Evolutionary conservation across 2,329 filamentous ascomycete species (phyloP).

Genomic region (Colletotrichum sansevieriae): DNA sequence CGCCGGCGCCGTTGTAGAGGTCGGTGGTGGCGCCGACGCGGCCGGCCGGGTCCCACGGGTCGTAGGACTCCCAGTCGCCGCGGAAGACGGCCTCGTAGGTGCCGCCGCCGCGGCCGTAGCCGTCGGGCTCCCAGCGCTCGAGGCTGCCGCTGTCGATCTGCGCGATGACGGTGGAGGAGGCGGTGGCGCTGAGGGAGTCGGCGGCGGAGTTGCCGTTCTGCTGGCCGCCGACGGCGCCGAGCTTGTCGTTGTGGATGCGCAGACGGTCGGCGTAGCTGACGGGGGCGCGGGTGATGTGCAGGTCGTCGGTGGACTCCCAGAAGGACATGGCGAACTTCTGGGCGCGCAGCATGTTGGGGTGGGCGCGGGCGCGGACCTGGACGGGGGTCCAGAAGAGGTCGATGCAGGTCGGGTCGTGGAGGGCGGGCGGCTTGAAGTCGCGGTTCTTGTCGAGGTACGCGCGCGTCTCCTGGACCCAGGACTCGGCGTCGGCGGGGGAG

Average conservation of each 20-base stretch:
- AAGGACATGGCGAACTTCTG: slow-evolving; percentile 64
- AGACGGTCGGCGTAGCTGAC: slow-evolving; percentile 73
- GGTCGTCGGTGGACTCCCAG: slow-evolving; percentile 65
- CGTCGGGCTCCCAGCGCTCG: slow-evolving; percentile 75
- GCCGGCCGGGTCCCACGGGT: slow-evolving; percentile 79
- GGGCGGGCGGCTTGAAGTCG: slow-evolving; percentile 61
- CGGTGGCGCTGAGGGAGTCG: slow-evolving; percentile 55
- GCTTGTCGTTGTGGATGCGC: slow-evolving; percentile 58
- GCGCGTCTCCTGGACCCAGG: slow-evolving; percentile 65
- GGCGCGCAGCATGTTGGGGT: slow-evolving; percentile 54
- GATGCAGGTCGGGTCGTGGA: slow-evolving; percentile 76
- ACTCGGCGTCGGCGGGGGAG: slow-evolving; percentile 45
- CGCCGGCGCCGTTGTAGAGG: slow-evolving; percentile 78
- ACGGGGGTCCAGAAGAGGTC: slow-evolving; percentile 71
- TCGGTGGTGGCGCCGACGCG: slow-evolving; percentile 75
- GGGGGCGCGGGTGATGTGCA: slow-evolving; percentile 60
- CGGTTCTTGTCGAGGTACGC: slow-evolving; percentile 67
- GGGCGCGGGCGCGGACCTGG: slow-evolving; percentile 55
- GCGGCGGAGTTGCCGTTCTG: slow-evolving; percentile 56
- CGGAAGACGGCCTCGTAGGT: slow-evolving; percentile 77
- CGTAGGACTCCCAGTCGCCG: slow-evolving; percentile 80
- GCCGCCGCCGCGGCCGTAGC: slow-evolving; percentile 66
- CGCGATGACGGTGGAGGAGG: slow-evolving; percentile 65
- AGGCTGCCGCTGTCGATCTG: slow-evolving; percentile 75
- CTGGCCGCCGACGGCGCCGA: slow-evolving; percentile 40